Conservation (phyloP, 192 early-diverging fungal species). For the Rhizophagus clarus region DNA sequence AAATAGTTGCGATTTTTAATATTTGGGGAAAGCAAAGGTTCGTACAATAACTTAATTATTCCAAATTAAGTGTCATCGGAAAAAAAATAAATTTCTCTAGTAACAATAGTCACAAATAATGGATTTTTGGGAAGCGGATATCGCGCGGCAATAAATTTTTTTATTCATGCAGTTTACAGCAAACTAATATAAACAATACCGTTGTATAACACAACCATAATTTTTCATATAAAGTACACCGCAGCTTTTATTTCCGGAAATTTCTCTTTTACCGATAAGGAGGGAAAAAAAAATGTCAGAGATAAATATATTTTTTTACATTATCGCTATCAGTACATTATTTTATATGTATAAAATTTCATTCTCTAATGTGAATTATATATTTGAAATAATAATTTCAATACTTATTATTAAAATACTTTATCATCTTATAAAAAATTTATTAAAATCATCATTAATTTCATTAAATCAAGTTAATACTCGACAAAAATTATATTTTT, state of each 20-base stretch:
- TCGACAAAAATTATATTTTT: slow-evolving; percentile 22
- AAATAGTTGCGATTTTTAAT: too few relatives aligned
- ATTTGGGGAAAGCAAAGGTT: too few relatives aligned
- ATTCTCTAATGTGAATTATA: neutral
- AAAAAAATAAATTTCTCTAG: too few relatives aligned
- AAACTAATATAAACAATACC: too few relatives aligned
- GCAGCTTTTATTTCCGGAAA: neutral
- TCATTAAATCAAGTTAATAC: neutral
- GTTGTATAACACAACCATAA: too few relatives aligned
- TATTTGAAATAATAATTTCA: neutral
- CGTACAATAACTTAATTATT: too few relatives aligned
- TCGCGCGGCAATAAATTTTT: too few relatives aligned
- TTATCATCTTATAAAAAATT: neutral
- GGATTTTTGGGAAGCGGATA: too few relatives aligned
- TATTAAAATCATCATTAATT: neutral
- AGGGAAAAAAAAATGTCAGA: neutral
- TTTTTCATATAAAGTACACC: too few relatives aligned
- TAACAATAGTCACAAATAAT: too few relatives aligned
- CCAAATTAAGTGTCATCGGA: too few relatives aligned
- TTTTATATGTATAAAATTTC: slow-evolving; percentile 6
- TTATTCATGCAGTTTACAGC: too few relatives aligned
- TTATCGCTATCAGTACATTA: neutral
- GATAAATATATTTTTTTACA: neutral
- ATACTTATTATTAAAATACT: neutral
- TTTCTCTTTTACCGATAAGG: neutral